Percentiles rank a stretch among this genome's conserved stretches.
Evolutionary conservation across 495 filamentous ascomycete genomes (phyloP).

Genomic region (Haplographium delicatum): DNA sequence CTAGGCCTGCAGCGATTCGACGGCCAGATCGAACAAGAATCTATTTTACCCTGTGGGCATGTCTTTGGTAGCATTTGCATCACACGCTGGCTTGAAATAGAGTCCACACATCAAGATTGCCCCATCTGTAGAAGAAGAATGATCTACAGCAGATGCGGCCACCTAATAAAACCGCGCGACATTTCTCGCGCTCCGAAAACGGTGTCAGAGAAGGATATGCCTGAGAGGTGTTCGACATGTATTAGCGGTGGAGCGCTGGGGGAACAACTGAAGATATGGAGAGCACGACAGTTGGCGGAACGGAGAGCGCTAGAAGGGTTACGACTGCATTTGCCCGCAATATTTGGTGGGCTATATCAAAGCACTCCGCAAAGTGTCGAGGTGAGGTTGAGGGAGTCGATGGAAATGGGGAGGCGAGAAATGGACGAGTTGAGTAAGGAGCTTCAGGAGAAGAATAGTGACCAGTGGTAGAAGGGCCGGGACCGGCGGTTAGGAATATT

Average conservation of each 20-base stretch:
- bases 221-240: constrained; percentile 16
- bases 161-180: constrained; percentile 8
- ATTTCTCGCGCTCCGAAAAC: background rate
- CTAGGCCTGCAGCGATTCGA: background rate
- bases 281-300: constrained; percentile 3
- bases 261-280: constrained; percentile 1
- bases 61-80: constrained; percentile 22
- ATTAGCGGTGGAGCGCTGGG: constrained; percentile 1
- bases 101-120: constrained; percentile 20
- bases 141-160: constrained; percentile 22
- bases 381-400: constrained; percentile 28
- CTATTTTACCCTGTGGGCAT: constrained; percentile 21
- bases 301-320: constrained; percentile 29
- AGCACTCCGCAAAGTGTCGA: constrained; percentile 22
- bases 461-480: constrained; percentile 1
- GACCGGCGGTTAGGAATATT: no score
- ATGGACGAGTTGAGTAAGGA: constrained; percentile 41
- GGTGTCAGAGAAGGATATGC: constrained; percentile 13
- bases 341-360: constrained; percentile 12
- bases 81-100: constrained; percentile 18
- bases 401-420: constrained; percentile 34
- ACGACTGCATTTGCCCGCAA: constrained; percentile 7
- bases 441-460: constrained; percentile 5
- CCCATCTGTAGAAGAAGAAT: constrained; percentile 20
- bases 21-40: constrained; percentile 8